phyloP scores from a whole-genome alignment of 148 eudicot genomes.

The Polygonum maritimum region DNA sequence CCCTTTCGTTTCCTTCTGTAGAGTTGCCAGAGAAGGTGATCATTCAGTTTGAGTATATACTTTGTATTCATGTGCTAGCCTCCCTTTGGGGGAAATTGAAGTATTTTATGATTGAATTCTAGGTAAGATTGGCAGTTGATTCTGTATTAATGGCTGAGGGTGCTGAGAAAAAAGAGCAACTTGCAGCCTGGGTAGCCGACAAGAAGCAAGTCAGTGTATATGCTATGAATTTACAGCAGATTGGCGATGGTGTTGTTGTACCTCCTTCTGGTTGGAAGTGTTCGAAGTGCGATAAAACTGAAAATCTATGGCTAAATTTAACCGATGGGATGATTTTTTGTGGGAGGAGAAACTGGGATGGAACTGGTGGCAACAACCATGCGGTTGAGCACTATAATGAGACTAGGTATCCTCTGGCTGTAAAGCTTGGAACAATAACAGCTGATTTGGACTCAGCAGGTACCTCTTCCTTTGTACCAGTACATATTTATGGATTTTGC shows the following conservation, averaged over 20 bases:
- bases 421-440: slow-evolving; percentile 94
- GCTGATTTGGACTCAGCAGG: slow-evolving; percentile 93
- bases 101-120: slow-evolving; percentile 17
- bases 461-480: slow-evolving; percentile 17
- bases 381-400: slow-evolving; percentile 75
- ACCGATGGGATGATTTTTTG: slow-evolving; percentile 91
- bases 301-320: slow-evolving; percentile 89
- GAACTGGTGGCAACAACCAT: slow-evolving; percentile 93
- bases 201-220: slow-evolving; percentile 63
- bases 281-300: slow-evolving; percentile 85
- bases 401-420: slow-evolving; percentile 77
- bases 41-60: background rate
- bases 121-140: slow-evolving; percentile 95
- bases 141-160: slow-evolving; percentile 67
- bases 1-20: slow-evolving; percentile 81
- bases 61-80: background rate
- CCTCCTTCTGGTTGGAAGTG: slow-evolving; percentile 97
- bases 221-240: slow-evolving; percentile 64
- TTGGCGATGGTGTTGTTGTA: slow-evolving; percentile 56
- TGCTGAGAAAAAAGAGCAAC: slow-evolving; percentile 87
- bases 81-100: background rate
- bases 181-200: slow-evolving; percentile 89
- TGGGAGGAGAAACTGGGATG: slow-evolving; percentile 96
- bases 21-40: slow-evolving; percentile 91
- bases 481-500: background rate